Conservation (phyloP, 805 yeast species). For the Suhomyces emberorum region DNA sequence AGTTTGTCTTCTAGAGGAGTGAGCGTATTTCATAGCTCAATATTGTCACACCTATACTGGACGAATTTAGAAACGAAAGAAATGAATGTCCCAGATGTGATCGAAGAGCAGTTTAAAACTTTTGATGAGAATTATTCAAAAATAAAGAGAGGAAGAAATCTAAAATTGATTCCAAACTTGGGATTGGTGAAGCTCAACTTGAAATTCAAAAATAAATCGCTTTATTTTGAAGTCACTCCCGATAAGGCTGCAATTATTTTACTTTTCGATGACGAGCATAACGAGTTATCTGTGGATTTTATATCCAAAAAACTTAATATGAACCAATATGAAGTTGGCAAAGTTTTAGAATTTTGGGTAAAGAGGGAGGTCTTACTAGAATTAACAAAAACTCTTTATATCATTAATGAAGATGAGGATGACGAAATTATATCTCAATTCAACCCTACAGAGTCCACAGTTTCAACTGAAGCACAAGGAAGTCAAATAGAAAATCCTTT, state of each 20-base stretch:
- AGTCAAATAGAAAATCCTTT: neutral
- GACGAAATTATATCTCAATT: neutral
- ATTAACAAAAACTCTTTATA: constrained; percentile 28
- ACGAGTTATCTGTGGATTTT: constrained; percentile 31
- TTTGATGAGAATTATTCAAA: constrained; percentile 45
- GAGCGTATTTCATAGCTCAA: constrained; percentile 55
- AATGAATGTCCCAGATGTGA: constrained; percentile 47
- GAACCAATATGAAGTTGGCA: constrained; percentile 35
- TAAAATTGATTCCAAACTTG: constrained; percentile 53
- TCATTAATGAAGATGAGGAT: constrained; percentile 36
- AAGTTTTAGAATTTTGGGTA: constrained; percentile 60
- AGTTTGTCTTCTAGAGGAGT: constrained; percentile 2
- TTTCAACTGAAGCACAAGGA: neutral
- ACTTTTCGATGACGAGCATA: constrained; percentile 38
- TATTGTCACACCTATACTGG: constrained; percentile 83
- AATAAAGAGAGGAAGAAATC: constrained; percentile 53
- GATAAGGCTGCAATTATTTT: constrained; percentile 65
- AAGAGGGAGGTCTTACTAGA: constrained; percentile 50
- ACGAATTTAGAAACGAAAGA: constrained; percentile 27
- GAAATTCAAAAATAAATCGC: constrained; percentile 35
- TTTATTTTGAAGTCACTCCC: constrained; percentile 54
- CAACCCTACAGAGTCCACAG: neutral
- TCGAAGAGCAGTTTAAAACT: constrained; percentile 39
- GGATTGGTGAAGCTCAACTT: constrained; percentile 65
- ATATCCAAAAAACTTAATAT: constrained; percentile 39